Evolutionary conservation across 805 yeast species (phyloP).

Genomic region (Barnettozyma salicaria): DNA sequence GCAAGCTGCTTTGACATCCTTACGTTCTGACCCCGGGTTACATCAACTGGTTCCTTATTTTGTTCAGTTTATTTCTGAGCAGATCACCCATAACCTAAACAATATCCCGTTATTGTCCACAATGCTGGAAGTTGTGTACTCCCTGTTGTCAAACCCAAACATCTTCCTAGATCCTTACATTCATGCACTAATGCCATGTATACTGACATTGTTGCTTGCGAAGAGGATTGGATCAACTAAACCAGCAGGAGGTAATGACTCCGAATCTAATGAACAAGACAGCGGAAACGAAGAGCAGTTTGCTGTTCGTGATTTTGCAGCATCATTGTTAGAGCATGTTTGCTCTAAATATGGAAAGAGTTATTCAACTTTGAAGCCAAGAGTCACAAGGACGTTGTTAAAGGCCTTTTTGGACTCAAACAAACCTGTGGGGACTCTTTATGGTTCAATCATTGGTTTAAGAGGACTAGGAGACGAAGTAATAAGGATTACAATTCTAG

Average conservation of each 20-base stretch:
- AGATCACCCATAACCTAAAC: constrained; percentile 80
- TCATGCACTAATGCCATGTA: constrained; percentile 96
- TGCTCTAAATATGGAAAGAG: constrained; percentile 74
- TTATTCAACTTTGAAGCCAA: constrained; percentile 83
- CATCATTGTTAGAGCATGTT: constrained; percentile 74
- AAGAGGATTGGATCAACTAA: constrained; percentile 65
- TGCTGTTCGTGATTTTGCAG: constrained; percentile 83
- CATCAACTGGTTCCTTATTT: constrained; percentile 96
- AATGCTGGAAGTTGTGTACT: constrained; percentile 83
- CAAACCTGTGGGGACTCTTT: constrained; percentile 82
- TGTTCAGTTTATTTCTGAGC: constrained; percentile 93
- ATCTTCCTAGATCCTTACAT: constrained; percentile 92
- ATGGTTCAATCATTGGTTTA: constrained; percentile 85
- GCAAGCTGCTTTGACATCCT: constrained; percentile 76
- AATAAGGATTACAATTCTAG: constrained; percentile 73
- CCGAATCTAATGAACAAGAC: constrained; percentile 1
- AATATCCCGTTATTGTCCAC: constrained; percentile 66
- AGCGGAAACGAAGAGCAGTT: constrained; percentile 27
- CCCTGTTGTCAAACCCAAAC: constrained; percentile 75
- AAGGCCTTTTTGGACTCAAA: constrained; percentile 85
- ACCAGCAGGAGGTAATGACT: constrained; percentile 1
- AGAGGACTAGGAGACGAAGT: constrained; percentile 84
- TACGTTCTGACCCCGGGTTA: constrained; percentile 88
- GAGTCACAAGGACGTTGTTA: constrained; percentile 87
- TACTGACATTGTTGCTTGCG: constrained; percentile 82